Conservation (phyloP, 441 rosid genomes). For the Gossypium davidsonii region DNA sequence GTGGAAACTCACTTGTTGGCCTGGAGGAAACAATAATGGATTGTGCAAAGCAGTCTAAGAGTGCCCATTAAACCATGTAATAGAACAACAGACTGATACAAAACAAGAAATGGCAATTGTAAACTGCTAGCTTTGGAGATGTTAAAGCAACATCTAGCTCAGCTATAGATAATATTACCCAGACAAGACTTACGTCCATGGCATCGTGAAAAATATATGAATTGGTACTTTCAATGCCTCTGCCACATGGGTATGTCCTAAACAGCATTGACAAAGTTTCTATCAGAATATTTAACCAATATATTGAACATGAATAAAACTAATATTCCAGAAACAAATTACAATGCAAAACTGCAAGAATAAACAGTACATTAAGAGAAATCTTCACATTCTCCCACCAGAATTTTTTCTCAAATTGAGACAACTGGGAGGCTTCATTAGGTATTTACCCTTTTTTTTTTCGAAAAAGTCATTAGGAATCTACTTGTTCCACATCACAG, state of each 20-base stretch:
- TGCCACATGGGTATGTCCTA: conserved; percentile 97
- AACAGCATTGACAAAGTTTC: conserved; percentile 29
- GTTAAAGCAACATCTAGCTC: conserved; percentile 21
- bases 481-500: neutral
- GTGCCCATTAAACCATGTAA: conserved; percentile 23
- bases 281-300: conserved; percentile 13
- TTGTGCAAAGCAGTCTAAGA: conserved; percentile 23
- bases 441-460: neutral
- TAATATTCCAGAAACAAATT: conserved; percentile 9
- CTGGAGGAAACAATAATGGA: conserved; percentile 36
- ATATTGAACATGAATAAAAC: conserved; percentile 6
- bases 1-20: conserved; percentile 97
- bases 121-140: conserved; percentile 16
- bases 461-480: neutral
- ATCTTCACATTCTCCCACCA: conserved; percentile 1
- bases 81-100: conserved; percentile 13
- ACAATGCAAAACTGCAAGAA: neutral
- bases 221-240: conserved; percentile 84
- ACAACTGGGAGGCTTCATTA: neutral
- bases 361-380: neutral
- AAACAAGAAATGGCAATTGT: conserved; percentile 14
- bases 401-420: neutral
- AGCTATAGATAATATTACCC: conserved; percentile 37
- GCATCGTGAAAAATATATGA: conserved; percentile 99
- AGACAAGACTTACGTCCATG: conserved; percentile 98